phyloP scores from a whole-genome alignment of 192 early-diverging fungal genomes.

The Coemansia sp. region DNA sequence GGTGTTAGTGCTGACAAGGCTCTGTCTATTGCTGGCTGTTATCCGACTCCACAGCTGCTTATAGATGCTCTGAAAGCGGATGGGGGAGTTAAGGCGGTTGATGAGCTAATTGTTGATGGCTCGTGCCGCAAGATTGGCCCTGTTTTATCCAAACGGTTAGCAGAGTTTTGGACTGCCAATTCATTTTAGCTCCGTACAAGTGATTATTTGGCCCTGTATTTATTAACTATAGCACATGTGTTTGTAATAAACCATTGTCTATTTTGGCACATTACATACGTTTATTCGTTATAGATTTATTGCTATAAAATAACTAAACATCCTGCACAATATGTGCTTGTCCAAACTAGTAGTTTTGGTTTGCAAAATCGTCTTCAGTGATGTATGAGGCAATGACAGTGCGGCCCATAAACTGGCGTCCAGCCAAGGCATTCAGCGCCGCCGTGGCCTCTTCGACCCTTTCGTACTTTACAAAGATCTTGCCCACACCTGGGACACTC shows the following conservation, averaged over 20 bases:
- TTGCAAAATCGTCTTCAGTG: slow-evolving; percentile 68
- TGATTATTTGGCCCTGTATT: no score
- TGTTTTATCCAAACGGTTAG: slow-evolving; percentile 56
- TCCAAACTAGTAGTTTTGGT: slow-evolving; percentile 59
- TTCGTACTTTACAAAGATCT: slow-evolving; percentile 87
- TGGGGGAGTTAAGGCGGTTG: slow-evolving; percentile 38
- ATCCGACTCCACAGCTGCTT: slow-evolving; percentile 64
- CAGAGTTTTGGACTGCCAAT: slow-evolving; percentile 62
- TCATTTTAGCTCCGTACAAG: slow-evolving; percentile 15
- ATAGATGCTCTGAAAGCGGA: slow-evolving; percentile 49
- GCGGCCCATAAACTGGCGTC: slow-evolving; percentile 89
- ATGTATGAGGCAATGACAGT: slow-evolving; percentile 89
- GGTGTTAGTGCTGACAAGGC: slow-evolving; percentile 90
- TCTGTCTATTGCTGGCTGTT: slow-evolving; percentile 62
- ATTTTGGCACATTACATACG: no score
- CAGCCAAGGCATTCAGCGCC: slow-evolving; percentile 82
- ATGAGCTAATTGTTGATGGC: slow-evolving; percentile 53
- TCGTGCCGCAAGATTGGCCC: slow-evolving; percentile 59
- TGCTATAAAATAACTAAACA: no score
- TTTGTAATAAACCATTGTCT: no score
- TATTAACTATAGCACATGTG: no score
- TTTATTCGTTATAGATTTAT: no score
- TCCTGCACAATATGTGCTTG: no score
- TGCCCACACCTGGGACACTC: slow-evolving; percentile 74
- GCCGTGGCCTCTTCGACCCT: slow-evolving; percentile 59